These are phyloP conservation scores for Dactylis glomerata DNA, from an alignment of 176 grass and related monocot genomes.

Conservation along the genomic window DNA sequence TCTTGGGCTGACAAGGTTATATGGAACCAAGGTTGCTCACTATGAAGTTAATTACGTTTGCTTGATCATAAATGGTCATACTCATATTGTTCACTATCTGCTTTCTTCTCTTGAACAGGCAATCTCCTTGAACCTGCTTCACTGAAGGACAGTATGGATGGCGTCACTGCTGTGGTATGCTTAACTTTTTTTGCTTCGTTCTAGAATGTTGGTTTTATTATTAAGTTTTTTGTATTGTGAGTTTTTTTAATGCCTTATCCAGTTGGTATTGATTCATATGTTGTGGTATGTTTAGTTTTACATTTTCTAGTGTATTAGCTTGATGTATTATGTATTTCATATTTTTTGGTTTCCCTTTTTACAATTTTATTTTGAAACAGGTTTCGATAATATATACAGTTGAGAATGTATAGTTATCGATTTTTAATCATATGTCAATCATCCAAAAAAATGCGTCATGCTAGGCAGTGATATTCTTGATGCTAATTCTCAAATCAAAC, in stretches of 20 bases:
- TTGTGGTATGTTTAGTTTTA: not conserved
- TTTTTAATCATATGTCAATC: not conserved
- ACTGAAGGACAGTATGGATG: slow-evolving; percentile 67
- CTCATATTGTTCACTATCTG: slow-evolving; percentile 23
- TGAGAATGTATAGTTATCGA: not conserved
- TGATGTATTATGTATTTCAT: not conserved
- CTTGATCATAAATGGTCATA: not conserved
- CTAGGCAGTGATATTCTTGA: not conserved
- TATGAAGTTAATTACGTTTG: slow-evolving; percentile 14
- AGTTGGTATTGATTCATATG: not conserved
- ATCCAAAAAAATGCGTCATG: not conserved
- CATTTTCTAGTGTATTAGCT: slow-evolving; percentile 16
- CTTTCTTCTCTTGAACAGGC: slow-evolving; percentile 44
- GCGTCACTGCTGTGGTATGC: slow-evolving; percentile 74
- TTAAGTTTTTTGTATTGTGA: not conserved
- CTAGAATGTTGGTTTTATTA: not conserved
- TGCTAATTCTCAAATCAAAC: not conserved
- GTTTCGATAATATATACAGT: not conserved
- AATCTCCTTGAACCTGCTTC: slow-evolving; percentile 78
- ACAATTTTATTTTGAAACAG: not conserved
- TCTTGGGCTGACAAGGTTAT: slow-evolving; percentile 86
- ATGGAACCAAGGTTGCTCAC: slow-evolving; percentile 75
- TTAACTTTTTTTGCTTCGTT: not conserved
- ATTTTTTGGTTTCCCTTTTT: not conserved
- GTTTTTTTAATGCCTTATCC: not conserved